phyloP scores from a whole-genome alignment of 2,329 filamentous ascomycete species.

The Penicillium crustosum region DNA sequence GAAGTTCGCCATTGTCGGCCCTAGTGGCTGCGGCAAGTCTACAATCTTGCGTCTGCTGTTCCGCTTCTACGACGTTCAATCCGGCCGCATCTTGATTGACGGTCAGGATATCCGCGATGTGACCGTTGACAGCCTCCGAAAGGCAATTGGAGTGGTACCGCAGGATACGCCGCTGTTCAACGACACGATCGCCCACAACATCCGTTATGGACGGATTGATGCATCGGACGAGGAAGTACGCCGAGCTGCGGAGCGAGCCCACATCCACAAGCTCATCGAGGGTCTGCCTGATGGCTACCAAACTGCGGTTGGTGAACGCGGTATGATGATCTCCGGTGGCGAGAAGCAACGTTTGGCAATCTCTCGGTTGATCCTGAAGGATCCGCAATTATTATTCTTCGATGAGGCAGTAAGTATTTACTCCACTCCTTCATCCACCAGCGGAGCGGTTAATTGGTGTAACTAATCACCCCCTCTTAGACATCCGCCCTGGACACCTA shows the following conservation, averaged over 20 bases:
- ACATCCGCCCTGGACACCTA: slow-evolving; percentile 91
- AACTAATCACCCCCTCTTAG: slow-evolving; percentile 25
- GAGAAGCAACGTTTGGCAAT: slow-evolving; percentile 92
- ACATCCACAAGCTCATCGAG: slow-evolving; percentile 78
- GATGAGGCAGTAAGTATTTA: slow-evolving; percentile 70
- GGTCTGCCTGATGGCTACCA: slow-evolving; percentile 83
- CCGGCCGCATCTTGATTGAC: slow-evolving; percentile 84
- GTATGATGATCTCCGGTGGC: slow-evolving; percentile 94
- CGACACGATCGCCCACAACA: slow-evolving; percentile 92
- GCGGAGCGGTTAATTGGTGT: background rate
- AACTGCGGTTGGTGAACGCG: slow-evolving; percentile 89
- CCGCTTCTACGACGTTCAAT: slow-evolving; percentile 87
- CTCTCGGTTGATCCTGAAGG: slow-evolving; percentile 79
- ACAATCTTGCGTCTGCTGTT: slow-evolving; percentile 89
- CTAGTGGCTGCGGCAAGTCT: slow-evolving; percentile 93
- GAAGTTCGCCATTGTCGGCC: slow-evolving; percentile 93
- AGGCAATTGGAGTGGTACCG: slow-evolving; percentile 88
- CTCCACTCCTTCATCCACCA: background rate
- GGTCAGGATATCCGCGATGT: slow-evolving; percentile 88
- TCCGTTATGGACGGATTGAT: slow-evolving; percentile 82
- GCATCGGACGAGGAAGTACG: slow-evolving; percentile 71
- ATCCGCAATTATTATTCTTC: slow-evolving; percentile 88
- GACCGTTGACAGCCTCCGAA: slow-evolving; percentile 75
- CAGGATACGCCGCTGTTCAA: slow-evolving; percentile 98
- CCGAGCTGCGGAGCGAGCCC: slow-evolving; percentile 76